Conservation (phyloP, 2,329 filamentous ascomycete species). For the Fusarium dlaminii region DNA sequence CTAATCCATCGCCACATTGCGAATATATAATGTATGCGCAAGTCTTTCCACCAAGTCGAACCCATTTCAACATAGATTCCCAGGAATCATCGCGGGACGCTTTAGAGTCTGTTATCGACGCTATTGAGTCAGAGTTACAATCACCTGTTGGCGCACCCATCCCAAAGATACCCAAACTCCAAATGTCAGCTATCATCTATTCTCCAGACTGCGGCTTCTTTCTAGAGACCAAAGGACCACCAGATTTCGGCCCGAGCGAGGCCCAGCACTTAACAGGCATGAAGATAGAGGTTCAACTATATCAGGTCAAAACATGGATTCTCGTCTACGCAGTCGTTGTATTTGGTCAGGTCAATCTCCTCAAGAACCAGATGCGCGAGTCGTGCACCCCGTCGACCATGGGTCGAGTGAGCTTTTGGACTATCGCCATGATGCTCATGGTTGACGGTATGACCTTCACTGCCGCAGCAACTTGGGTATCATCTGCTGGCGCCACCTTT, state of each 20-base stretch:
- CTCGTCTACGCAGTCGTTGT: slow-evolving; percentile 65
- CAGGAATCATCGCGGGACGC: slow-evolving; percentile 44
- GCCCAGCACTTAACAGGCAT: slow-evolving; percentile 66
- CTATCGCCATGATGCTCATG: slow-evolving; percentile 68
- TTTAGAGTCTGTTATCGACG: slow-evolving; percentile 53
- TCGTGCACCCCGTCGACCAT: slow-evolving; percentile 74
- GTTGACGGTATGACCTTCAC: slow-evolving; percentile 69
- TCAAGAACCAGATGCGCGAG: slow-evolving; percentile 73
- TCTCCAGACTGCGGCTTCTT: slow-evolving; percentile 76
- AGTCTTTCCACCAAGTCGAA: slow-evolving; percentile 65
- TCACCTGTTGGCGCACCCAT: slow-evolving; percentile 69
- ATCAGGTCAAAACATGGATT: slow-evolving; percentile 67
- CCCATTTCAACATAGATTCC: slow-evolving; percentile 47
- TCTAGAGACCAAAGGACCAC: slow-evolving; percentile 71
- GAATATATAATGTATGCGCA: slow-evolving; percentile 91
- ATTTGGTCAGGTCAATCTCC: slow-evolving; percentile 68
- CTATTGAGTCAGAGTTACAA: slow-evolving; percentile 71
- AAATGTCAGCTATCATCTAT: slow-evolving; percentile 71
- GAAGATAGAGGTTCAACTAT: slow-evolving; percentile 68
- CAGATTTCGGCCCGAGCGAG: slow-evolving; percentile 60
- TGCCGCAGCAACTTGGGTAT: slow-evolving; percentile 64
- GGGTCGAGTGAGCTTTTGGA: slow-evolving; percentile 72
- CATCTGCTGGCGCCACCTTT: slow-evolving; percentile 65
- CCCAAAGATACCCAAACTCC: slow-evolving; percentile 62
- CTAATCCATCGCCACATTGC: slow-evolving; percentile 76